phyloP scores from a whole-genome alignment of 2,329 filamentous ascomycete species.

The Leptographium radiaticola region DNA sequence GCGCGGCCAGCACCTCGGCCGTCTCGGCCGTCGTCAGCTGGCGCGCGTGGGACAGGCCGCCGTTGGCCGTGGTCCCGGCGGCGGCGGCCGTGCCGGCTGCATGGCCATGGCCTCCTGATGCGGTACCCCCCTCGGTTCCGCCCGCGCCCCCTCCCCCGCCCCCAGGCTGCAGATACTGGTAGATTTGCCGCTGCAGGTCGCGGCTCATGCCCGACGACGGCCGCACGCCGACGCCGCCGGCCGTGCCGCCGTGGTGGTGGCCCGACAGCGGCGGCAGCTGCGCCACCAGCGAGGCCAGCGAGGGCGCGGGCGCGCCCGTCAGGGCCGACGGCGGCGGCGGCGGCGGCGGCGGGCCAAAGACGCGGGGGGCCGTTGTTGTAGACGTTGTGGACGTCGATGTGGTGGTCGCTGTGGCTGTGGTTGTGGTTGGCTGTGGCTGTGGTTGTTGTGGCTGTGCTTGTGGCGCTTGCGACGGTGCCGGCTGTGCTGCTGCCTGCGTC shows the following conservation, averaged over 20 bases:
- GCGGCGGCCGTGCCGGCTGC: neutral
- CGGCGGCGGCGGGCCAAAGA: constrained; percentile 12
- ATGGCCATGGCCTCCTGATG: too few species aligned
- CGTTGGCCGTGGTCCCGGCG: neutral
- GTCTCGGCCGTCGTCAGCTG: constrained; percentile 6
- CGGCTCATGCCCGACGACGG: neutral
- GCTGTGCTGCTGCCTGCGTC: constrained; percentile 1
- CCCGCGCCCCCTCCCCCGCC: neutral
- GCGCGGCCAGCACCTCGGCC: constrained; percentile 8
- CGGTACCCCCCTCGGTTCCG: neutral
- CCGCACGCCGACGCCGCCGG: neutral
- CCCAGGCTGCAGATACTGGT: neutral
- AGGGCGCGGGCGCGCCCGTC: too few species aligned
- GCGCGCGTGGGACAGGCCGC: neutral
- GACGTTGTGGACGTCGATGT: neutral
- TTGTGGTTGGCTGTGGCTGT: neutral
- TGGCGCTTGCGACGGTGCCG: neutral
- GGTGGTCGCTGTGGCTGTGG: constrained; percentile 3
- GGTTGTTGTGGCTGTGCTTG: neutral
- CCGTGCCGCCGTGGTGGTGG: neutral
- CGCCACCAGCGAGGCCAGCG: constrained; percentile 8
- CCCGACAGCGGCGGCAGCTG: constrained; percentile 4
- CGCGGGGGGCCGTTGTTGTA: constrained; percentile 2
- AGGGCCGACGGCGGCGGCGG: constrained; percentile 7
- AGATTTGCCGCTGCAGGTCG: neutral